Percentiles rank a stretch among this genome's conserved stretches.
Evolutionary conservation across 2,329 filamentous ascomycete species (phyloP).

Genomic region (Zelopaecilomyces penicillatus): DNA sequence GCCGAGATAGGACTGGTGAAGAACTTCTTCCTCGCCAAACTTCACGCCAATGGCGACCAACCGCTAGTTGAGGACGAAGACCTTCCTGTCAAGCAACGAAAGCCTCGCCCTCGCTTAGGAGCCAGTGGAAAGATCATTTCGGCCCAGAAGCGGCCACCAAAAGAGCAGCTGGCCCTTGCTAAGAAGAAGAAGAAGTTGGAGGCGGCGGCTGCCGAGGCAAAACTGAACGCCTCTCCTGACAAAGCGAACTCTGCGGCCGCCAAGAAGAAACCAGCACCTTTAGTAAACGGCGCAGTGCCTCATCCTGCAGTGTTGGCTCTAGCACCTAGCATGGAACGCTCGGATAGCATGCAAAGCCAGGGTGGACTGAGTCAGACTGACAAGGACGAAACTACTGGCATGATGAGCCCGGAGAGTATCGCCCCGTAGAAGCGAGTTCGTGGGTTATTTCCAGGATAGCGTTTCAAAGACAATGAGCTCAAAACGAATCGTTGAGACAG

Average conservation of each 20-base stretch:
- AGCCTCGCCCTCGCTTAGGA: conserved; percentile 54
- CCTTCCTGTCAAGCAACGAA: conserved; percentile 83
- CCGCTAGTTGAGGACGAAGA: conserved; percentile 91
- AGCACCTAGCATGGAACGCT: conserved; percentile 47
- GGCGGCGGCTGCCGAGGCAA: conserved; percentile 46
- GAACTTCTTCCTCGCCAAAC: conserved; percentile 83
- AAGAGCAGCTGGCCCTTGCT: conserved; percentile 73
- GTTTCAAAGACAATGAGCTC: no score
- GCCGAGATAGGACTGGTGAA: conserved; percentile 80
- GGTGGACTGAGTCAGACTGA: conserved; percentile 56
- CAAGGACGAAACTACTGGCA: conserved; percentile 60
- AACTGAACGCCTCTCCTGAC: conserved; percentile 27
- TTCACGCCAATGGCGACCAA: conserved; percentile 73
- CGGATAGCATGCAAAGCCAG: conserved; percentile 49
- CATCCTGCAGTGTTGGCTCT: conserved; percentile 33
- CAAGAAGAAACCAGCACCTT: conserved; percentile 44
- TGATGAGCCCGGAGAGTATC: conserved; percentile 81
- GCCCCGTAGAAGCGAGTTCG: conserved; percentile 28
- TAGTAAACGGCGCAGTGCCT: conserved; percentile 27
- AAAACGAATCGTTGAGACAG: no score
- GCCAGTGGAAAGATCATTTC: conserved; percentile 79
- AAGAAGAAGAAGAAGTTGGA: conserved; percentile 83
- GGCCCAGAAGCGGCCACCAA: conserved; percentile 72
- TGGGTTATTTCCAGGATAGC: neutral
- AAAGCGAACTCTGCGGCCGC: conserved; percentile 33